Base-by-base conservation (phyloP, 495 filamentous ascomycete species). In the Hypoxylon lenormandii region DNA sequence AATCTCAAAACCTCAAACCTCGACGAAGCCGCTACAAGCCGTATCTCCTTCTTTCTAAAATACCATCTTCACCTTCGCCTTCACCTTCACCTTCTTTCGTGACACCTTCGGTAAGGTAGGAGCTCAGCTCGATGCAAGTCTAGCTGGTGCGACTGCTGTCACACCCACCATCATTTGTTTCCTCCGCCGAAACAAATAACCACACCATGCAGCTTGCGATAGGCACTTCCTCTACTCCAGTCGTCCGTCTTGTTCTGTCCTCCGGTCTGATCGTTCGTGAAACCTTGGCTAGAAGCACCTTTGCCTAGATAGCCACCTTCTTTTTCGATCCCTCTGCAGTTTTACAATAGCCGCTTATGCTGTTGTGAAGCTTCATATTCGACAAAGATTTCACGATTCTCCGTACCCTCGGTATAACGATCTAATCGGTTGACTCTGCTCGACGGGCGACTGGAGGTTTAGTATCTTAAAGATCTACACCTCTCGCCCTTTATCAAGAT, bases 211-310 rank as follows among this genome's bases (percentile, higher is more conserved):
- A 77, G 80, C 68, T 86, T 84, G 80, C 72, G 78, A 77, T 74
- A 77, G 47, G 54, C 36, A 74, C 65, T 61, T 55, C 67, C 58
- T 74, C 65, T 68, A 80, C 80, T 77, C 82, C 85, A 85, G 85
- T 87, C 84, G 85, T 80, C 83, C 76, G 83, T 83, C 79, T 75
- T 74, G 80, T 78, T 77, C 78, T 78, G 83, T 85, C 81, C 69
- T 78, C 82, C 83, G 82, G 82, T 84, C 76, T 79, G 79, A 82
- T 83, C 79, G 72, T 80, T 80, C 76, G 82, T 84, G 79, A 79
- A 83, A 80, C 78, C 73, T 63, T 78, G 79, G 71, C 74, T 75
- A 70, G 52, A 74, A 69, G 73, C 77, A 62, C 67, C 60, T 66
- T 73, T 74, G 74, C 82, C 77, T 86, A 85, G 79, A 74, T 59